Base-by-base conservation (phyloP, 768 basidiomycete genomes). In the Boletus sp. region DNA sequence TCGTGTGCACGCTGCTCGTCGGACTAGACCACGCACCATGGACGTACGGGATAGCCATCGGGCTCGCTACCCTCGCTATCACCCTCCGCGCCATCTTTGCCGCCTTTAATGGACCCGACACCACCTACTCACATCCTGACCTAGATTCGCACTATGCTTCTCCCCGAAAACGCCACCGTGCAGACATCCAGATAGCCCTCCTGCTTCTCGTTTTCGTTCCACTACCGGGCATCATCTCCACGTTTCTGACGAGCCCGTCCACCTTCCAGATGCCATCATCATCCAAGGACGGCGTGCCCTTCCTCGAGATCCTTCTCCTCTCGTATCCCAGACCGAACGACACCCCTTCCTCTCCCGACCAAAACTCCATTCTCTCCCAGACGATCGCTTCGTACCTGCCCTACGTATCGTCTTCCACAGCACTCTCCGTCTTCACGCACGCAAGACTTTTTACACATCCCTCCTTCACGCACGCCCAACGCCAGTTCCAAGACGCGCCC, bases 391-490 rank as follows among this genome's bases (percentile, higher is more conserved):
- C 75, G 37, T 77, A 72, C 56, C 20, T 75, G 3, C 77, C 76
- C 5, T 66, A 72, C 52, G 58, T 73, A 39, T 61, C 70, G 4
- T 45, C 69, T 6, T 63, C 71, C 44, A 64, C 61, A 2, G 29
- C 58, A 9, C 64, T 79, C 17, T 75, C 76, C 9, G 71, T 77
- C 9, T 79, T 77, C 61, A 77, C 74, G 4, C 77, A 78, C 48
- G 68, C 70, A 2, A 40, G 10, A 2, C 54, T 46, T 2, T 59
- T 50, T 30, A 44, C 55, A 5, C 76, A 77, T 30, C 58, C 64
- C 8, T 65, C 76, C 2, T 78, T 78, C 52, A 51, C 60, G 3
- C 52, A 65, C 11, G 70, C 71, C 28, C 57, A 67, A 51, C 57
- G 57, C 1, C 52, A 41, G 15, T 76, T 72, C 54, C 32, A 60